Base-by-base conservation (phyloP, 352 stramenopile species). In the Peronosclerospora sorghi region DNA sequence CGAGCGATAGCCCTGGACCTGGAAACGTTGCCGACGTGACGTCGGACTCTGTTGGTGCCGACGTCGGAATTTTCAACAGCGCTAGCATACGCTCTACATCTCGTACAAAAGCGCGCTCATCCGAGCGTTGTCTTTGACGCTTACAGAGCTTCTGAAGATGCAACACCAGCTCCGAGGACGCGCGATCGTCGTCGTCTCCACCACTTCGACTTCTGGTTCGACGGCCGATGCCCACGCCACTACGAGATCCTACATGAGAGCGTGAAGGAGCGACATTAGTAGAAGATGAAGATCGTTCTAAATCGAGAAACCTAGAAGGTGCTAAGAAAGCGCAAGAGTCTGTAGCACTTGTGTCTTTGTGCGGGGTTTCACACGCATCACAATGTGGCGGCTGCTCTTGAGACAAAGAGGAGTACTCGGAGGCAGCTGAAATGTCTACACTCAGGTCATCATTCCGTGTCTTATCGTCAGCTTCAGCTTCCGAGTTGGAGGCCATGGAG, bases 81-180 rank as follows among this genome's bases (percentile, higher is more conserved):
- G 47, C 30, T 39, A 86, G 36, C 23, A 85, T 66, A 21, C 65
- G 73, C 48, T 86, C 77, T 17, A 86, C 62, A 24, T 86, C 77
- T 23, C 74, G 63, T 15, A 75, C 63, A 43, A 86, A 86, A 0
- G 59, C 47, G 5, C 74, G 65, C 48, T 86, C 77, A 21, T 89
- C 77, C 0, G 62, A 60, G 3, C 72, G 69, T 35, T 70, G 56
- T n/a, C 72, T 73, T 52, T 86, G 72, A 13, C 77, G 65, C 41
- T 65, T 75, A 20, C 62, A 83, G 6, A 89, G 51, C 19, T 59
- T 52, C 44, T 84, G 72, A 5, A 86, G 54, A 34, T 83, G 72
- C 12, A 52, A 41, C 26, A 84, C 69, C 20, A 89, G 54, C 37
- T 86, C 73, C n/a, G 57, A 59, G 12, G 53, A 59, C 32, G 47